phyloP scores from a whole-genome alignment of 108 stramenopile genomes.

The Stephanodiscus triporus region DNA sequence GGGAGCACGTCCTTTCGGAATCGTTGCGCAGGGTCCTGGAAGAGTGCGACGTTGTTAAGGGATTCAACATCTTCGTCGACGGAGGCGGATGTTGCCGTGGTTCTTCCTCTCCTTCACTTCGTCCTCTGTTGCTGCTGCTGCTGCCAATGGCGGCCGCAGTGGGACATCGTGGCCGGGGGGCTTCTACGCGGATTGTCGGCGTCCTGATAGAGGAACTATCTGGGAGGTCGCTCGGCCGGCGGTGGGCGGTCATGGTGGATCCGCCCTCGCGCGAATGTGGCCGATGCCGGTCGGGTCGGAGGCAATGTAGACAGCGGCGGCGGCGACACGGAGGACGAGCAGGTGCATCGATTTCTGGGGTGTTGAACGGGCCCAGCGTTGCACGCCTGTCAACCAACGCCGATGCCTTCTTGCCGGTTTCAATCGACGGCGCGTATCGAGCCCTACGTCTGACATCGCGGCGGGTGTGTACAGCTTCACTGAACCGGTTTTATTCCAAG shows the following conservation, averaged over 20 bases:
- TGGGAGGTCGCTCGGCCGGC: conserved; percentile 72
- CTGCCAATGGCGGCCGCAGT: too few species aligned
- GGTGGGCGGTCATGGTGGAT: conserved; percentile 46
- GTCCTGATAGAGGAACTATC: conserved; percentile 68
- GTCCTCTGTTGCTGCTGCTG: neutral
- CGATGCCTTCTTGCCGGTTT: conserved; percentile 62
- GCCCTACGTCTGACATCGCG: conserved; percentile 12
- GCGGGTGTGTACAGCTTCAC: neutral
- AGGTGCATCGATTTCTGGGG: conserved; percentile 55
- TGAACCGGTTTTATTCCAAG: conserved; percentile 51
- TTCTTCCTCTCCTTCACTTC: neutral
- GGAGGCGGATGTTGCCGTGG: conserved; percentile 36
- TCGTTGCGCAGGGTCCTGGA: conserved; percentile 67
- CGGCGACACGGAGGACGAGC: conserved; percentile 11
- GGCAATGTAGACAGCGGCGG: neutral
- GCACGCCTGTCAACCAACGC: conserved; percentile 61
- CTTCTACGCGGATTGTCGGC: conserved; percentile 63
- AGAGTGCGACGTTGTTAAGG: conserved; percentile 69
- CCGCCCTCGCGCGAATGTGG: neutral
- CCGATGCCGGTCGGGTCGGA: conserved; percentile 34
- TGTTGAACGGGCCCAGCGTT: conserved; percentile 64
- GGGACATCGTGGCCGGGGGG: conserved; percentile 43
- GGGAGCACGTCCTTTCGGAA: conserved; percentile 59
- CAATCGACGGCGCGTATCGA: conserved; percentile 37
- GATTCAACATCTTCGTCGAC: conserved; percentile 60